A percentile compares a stretch with the other conserved stretches of the same genome.
Evolutionary conservation across 2,329 filamentous ascomycete species (phyloP).

Genomic region (Talaromyces amestolkiae): DNA sequence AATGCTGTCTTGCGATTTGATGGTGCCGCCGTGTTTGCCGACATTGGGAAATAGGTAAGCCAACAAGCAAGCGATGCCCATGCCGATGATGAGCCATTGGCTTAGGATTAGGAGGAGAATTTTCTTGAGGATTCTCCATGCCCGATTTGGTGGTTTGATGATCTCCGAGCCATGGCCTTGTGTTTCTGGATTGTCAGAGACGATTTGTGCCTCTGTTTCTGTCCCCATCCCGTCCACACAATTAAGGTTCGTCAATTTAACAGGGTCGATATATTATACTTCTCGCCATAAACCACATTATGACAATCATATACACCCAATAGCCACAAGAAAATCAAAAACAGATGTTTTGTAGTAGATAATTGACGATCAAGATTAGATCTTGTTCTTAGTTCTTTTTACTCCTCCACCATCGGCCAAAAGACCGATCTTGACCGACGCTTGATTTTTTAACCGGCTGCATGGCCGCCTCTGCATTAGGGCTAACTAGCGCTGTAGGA

Average conservation of each 20-base stretch:
- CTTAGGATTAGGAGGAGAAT: constrained; percentile 38
- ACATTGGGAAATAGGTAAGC: constrained; percentile 55
- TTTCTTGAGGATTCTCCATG: constrained; percentile 21
- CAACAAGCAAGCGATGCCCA: constrained; percentile 53
- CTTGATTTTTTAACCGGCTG: constrained; percentile 1
- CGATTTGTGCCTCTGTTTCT: background rate
- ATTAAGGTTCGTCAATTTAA: background rate
- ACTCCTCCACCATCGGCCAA: background rate
- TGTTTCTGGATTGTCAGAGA: constrained; percentile 1
- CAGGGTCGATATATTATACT: background rate
- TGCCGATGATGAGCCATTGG: constrained; percentile 66
- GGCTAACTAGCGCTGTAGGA: background rate
- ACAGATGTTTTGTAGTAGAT: background rate
- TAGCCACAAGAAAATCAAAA: background rate
- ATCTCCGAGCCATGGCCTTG: background rate
- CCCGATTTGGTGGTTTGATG: background rate
- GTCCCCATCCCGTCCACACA: constrained; percentile 3
- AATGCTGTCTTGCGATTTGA: constrained; percentile 46
- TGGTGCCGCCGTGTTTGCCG: constrained; percentile 46
- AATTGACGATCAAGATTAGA: background rate
- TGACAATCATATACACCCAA: background rate
- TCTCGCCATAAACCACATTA: background rate
- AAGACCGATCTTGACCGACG: constrained; percentile 2
- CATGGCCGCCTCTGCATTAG: background rate
- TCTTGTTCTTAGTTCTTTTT: background rate